Conservation (phyloP, 2,329 filamentous ascomycete genomes). For the Calonectria ilicicola region DNA sequence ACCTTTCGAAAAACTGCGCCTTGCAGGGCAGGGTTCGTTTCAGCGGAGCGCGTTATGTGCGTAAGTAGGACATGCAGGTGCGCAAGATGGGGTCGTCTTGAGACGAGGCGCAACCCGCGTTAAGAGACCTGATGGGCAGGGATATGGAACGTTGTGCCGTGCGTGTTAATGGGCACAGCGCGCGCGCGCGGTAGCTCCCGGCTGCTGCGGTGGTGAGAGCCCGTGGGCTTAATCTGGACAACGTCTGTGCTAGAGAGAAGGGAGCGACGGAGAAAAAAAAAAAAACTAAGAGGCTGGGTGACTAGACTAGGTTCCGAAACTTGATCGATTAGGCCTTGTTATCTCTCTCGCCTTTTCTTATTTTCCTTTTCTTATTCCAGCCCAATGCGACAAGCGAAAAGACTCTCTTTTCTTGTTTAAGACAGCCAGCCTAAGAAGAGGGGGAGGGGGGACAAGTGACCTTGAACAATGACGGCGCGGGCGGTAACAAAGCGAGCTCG, state of each 20-base stretch:
- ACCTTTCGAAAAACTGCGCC: slow-evolving; percentile 3
- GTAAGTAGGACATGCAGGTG: slow-evolving; percentile 3
- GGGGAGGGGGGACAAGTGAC: background rate
- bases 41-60: slow-evolving; percentile 15
- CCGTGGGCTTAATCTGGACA: background rate
- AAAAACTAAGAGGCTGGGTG: background rate
- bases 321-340: background rate
- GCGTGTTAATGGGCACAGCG: slow-evolving; percentile 4
- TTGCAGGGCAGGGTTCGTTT: slow-evolving; percentile 18
- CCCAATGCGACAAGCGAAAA: background rate
- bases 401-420: background rate
- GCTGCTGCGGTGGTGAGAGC: background rate
- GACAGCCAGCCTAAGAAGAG: background rate
- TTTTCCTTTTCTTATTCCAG: background rate
- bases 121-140: slow-evolving; percentile 3
- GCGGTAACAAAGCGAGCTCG: background rate
- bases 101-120: slow-evolving; percentile 8
- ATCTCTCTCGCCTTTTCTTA: background rate
- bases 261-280: background rate
- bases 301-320: background rate
- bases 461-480: too few species aligned
- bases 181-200: background rate
- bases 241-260: background rate
- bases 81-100: background rate
- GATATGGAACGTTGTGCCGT: background rate